These are phyloP conservation scores for Alnus rubra DNA, from an alignment of 306 rosid species.

Conservation along the genomic window DNA sequence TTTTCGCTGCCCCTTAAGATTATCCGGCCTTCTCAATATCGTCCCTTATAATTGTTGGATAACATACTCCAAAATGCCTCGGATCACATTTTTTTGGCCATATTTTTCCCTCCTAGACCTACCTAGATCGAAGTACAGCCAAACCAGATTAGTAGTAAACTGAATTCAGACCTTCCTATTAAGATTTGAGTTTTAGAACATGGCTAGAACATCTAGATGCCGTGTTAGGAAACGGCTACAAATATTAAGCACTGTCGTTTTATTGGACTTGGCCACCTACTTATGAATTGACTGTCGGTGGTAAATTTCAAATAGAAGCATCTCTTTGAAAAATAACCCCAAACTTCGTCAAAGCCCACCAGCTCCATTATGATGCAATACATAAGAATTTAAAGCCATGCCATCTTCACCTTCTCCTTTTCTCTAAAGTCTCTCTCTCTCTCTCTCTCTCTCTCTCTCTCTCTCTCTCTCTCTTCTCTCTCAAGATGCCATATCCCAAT, in stretches of 20 bases:
- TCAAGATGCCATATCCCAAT: conserved; percentile 27
- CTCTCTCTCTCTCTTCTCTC: background rate
- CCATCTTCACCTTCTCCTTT: background rate
- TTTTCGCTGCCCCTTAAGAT: background rate
- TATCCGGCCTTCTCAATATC: too few species aligned
- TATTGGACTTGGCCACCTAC: conserved; percentile 27
- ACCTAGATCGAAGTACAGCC: background rate
- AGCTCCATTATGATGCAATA: background rate
- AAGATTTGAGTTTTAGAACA: too few species aligned
- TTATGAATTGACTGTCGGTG: conserved; percentile 8
- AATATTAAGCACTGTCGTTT: background rate
- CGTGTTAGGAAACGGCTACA: background rate
- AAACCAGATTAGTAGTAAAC: background rate
- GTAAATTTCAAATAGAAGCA: conserved; percentile 2
- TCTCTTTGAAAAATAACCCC: conserved; percentile 9
- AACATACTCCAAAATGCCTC: background rate
- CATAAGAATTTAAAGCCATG: background rate
- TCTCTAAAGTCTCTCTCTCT: background rate
- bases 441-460: background rate
- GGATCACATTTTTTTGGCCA: background rate
- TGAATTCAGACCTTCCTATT: background rate
- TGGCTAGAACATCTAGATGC: background rate
- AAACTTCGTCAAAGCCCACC: background rate
- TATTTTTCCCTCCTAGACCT: background rate
- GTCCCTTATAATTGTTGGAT: too few species aligned